A percentile compares a stretch with the other conserved stretches of the same genome.
phyloP scores from a whole-genome alignment of 2,329 filamentous ascomycete genomes.

The Rasamsonia emersonii region DNA sequence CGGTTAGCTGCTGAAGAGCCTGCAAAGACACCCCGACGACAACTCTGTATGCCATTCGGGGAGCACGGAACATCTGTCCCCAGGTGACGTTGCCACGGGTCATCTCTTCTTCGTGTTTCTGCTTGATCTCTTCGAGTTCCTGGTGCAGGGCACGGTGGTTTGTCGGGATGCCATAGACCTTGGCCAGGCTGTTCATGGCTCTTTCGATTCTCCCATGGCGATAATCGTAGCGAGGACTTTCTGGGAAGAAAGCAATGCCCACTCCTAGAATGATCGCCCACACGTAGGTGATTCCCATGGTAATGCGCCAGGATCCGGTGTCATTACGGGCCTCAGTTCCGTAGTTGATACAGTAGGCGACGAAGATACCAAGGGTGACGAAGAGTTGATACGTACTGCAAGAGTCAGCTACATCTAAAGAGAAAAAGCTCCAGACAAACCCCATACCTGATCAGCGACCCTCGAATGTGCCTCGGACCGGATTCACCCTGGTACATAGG shows the following conservation, averaged over 20 bases:
- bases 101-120: conserved; percentile 46
- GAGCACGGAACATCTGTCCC: conserved; percentile 31
- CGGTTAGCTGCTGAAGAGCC: conserved; percentile 37
- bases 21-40: conserved; percentile 34
- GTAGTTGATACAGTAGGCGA: conserved; percentile 40
- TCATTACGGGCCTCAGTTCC: conserved; percentile 26
- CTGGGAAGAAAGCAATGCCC: conserved; percentile 48
- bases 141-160: conserved; percentile 44
- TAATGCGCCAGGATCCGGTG: conserved; percentile 40
- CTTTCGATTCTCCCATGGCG: conserved; percentile 45
- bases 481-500: conserved; percentile 40
- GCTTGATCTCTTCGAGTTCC: conserved; percentile 48
- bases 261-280: conserved; percentile 47
- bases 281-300: conserved; percentile 50
- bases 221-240: conserved; percentile 52
- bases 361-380: conserved; percentile 38
- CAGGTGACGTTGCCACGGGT: conserved; percentile 23
- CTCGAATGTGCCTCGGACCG: conserved; percentile 37
- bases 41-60: conserved; percentile 35
- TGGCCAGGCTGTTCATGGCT: conserved; percentile 44
- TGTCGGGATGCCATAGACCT: conserved; percentile 45
- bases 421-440: not conserved
- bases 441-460: conserved; percentile 30
- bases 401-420: not conserved
- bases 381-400: conserved; percentile 39